Base-by-base conservation (phyloP, 208 protist species). In the Leishmania aethiopica region DNA sequence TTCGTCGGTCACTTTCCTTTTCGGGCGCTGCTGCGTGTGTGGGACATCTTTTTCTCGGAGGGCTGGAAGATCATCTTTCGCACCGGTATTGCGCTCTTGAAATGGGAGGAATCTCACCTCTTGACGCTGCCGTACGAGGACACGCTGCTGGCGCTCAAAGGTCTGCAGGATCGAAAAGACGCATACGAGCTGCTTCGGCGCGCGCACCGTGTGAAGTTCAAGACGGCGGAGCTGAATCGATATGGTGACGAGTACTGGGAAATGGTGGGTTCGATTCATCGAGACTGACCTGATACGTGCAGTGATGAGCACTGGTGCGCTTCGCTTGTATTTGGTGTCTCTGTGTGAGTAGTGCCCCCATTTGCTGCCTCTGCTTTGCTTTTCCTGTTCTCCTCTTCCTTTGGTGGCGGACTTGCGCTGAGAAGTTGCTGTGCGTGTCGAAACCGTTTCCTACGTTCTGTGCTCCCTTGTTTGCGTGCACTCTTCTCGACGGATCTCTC, bases 61-160 rank as follows among this genome's bases (percentile, higher is more conserved):
- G 95, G 95, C 11, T 98, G 96, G 96, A 98, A 98, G 78, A 95
- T 98, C n/a, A 90, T 98, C 74, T 98, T 98, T 82, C 89, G 96
- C 62, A 92, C 94, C 59, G 94, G 87, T 19, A 92, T 98, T 59
- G 92, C 94, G 15, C 84, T 98, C 75, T 86, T 98, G 87, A 93
- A 97, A 81, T 98, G 92, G 94, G 95, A 98, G 75, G 91, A 97
- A 83, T 76, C 90, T 80, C 85, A 84, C 28, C 87, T 98, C 40
- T 84, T 97, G 35, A 69, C 84, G 25, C 59, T 97, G 85, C 62
- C 83, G 1, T 97, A 96, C 78, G 95, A 98, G 57, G 89, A 96
- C 17, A 60, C 96, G 51, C 82, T 98, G 74, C 86, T 88, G n/a
- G 83, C 92, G 2, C 85, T 97, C 40, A 98, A 98, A 84, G 86